Evolutionary conservation across 208 protist genomes (phyloP), one percentile per base, ranked within the genome.

Genomic region (Leishmania turanica): DNA sequence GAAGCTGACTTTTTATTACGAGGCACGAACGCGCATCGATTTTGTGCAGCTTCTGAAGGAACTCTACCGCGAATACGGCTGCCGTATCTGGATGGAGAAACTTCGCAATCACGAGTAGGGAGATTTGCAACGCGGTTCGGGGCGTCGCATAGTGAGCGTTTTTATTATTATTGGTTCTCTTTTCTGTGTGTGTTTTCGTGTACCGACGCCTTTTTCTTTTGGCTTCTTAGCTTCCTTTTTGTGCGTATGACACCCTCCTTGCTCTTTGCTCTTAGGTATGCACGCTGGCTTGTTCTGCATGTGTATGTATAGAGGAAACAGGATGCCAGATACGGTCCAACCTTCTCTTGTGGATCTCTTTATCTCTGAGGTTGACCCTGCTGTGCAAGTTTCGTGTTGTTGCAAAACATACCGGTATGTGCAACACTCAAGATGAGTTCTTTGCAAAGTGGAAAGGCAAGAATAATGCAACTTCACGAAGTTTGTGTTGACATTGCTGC

Each of bases 1-100:
- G 77, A 98, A 98, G 86, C 90, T 98, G 1, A 98, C 94, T 15
- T 98, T 98, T 77, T 96, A 97, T 87, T 98, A 98, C 87, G 89
- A 89, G 21, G 88, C 95, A 1, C 87, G 87, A 51, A 79, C 82
- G 5, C 91, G 92, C 31, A 90, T 96, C 64, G 92, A 98, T 72
- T 98, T 97, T 83, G 90, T 95, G 15, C 84, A 92, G 78, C 82
- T 98, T 24, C 84, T 96, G 42, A 94, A 97, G 78, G 93, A 96
- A 68, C 83, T 96, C 24, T 97, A 96, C 88, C 84, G 90, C 49
- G 89, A 98, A 78, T 98, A 96, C 76, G 91, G 93, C 3, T 98
- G 95, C 89, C 88, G 95, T 47, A 98, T 98, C 51, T 98, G 95
- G 93, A 96, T 98, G 92, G 92, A 97, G 70, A 97, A 97, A 81